Conservation (phyloP, 805 yeast genomes). For the Diddensiella caesifluorescens region DNA sequence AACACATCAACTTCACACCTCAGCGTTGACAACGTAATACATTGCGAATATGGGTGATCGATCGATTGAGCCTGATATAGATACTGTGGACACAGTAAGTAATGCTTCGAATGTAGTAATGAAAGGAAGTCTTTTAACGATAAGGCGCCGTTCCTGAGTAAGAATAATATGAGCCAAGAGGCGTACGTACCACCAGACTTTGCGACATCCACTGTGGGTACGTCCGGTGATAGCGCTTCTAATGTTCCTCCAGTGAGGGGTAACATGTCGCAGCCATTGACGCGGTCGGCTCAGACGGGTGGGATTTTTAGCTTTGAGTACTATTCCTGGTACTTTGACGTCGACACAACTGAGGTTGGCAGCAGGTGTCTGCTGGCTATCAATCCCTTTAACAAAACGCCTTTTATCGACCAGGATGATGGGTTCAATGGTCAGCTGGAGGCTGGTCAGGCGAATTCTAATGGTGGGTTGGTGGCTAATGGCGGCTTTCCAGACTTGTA, state of each 20-base stretch:
- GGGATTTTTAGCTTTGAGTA: conserved; percentile 52
- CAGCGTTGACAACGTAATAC: no score
- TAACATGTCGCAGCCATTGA: conserved; percentile 4
- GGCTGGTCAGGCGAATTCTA: conserved; percentile 22
- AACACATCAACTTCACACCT: no score
- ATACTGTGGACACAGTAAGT: conserved; percentile 10
- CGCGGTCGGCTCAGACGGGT: conserved; percentile 2
- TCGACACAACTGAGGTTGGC: conserved; percentile 59
- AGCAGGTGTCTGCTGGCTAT: conserved; percentile 49
- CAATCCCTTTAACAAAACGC: conserved; percentile 42
- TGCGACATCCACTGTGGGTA: conserved; percentile 15
- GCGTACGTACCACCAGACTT: conserved; percentile 35
- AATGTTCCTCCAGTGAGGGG: conserved; percentile 11
- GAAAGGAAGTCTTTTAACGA: background rate
- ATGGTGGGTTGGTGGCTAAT: conserved; percentile 32
- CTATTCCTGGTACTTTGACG: conserved; percentile 62
- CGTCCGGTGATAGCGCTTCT: conserved; percentile 12
- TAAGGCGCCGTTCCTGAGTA: background rate
- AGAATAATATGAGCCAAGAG: conserved; percentile 23
- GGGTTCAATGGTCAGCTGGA: conserved; percentile 13
- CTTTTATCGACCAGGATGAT: conserved; percentile 27
- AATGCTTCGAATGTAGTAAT: background rate
- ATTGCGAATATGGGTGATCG: conserved; percentile 2
- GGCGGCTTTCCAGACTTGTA: conserved; percentile 62
- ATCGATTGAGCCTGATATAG: conserved; percentile 10